Percentiles rank a stretch among this genome's conserved stretches.
These are phyloP conservation scores for Trichoderma sp. DNA, from an alignment of 2,329 filamentous ascomycete species.

Conservation along the genomic window DNA sequence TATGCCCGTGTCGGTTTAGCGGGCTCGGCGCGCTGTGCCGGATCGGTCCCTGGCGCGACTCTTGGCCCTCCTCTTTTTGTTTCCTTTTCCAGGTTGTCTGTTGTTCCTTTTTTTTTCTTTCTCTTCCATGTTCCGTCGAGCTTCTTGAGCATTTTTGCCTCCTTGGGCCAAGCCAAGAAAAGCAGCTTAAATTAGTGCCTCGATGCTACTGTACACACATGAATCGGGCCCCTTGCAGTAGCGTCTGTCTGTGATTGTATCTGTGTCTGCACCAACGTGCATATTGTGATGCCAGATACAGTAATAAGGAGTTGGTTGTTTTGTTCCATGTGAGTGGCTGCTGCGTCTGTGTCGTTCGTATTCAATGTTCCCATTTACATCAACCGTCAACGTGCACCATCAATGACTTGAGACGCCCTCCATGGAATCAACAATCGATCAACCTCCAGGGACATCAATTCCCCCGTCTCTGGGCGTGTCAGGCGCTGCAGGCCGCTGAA, in stretches of 20 bases:
- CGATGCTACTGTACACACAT: background rate
- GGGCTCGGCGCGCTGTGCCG: conserved; percentile 15
- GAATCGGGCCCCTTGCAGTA: background rate
- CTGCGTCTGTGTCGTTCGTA: background rate
- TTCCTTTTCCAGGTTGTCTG: background rate
- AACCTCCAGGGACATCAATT: too few species aligned
- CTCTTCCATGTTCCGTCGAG: background rate
- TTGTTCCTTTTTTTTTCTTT: background rate
- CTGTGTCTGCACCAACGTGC: background rate
- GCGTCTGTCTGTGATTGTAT: background rate
- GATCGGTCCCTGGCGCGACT: conserved; percentile 15
- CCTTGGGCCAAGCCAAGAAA: background rate
- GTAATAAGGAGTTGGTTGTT: background rate
- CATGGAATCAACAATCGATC: background rate
- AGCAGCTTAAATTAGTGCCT: background rate
- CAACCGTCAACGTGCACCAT: background rate
- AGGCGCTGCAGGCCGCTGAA: conserved; percentile 6
- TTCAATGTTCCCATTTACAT: background rate
- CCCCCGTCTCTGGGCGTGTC: background rate
- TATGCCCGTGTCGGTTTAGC: background rate
- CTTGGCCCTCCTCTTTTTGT: background rate
- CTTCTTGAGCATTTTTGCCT: background rate
- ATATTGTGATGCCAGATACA: too few species aligned
- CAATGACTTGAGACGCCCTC: background rate
- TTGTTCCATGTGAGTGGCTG: background rate